These are phyloP conservation scores for Glonium stellatum DNA, from an alignment of 495 filamentous ascomycete genomes.

Conservation along the genomic window DNA sequence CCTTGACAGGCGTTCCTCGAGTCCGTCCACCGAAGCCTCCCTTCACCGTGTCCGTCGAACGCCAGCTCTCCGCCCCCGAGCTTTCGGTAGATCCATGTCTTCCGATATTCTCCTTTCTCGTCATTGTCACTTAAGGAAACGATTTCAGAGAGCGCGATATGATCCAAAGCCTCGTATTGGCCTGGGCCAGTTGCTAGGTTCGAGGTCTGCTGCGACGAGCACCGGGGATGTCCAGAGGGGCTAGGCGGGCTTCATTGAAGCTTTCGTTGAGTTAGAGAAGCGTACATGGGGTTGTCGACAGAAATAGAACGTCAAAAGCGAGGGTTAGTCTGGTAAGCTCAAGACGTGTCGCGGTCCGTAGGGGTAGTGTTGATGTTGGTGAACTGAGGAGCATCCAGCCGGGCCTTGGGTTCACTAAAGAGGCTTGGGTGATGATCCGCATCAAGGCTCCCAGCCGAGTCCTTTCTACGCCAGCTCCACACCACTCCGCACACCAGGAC, in stretches of 20 bases:
- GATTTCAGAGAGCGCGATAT: conserved; percentile 5
- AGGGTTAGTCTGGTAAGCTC: neutral
- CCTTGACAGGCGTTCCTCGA: conserved; percentile 47
- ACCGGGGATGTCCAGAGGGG: neutral
- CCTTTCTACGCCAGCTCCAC: neutral
- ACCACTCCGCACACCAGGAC: neutral
- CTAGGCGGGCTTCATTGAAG: conserved; percentile 3
- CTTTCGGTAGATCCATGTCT: conserved; percentile 59
- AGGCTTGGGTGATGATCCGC: too few species aligned
- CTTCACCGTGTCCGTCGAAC: conserved; percentile 53
- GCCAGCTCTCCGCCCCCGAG: conserved; percentile 52
- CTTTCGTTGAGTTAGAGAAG: neutral
- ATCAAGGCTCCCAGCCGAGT: neutral
- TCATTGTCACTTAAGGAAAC: conserved; percentile 39
- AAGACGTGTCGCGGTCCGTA: neutral
- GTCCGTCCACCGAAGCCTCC: conserved; percentile 37
- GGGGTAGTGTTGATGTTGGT: neutral
- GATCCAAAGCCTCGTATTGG: conserved; percentile 1
- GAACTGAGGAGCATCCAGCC: neutral
- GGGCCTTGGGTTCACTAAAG: neutral
- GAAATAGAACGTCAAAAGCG: neutral
- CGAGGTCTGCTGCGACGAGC: conserved; percentile 4
- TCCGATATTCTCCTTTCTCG: conserved; percentile 48
- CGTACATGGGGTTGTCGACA: neutral
- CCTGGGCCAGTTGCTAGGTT: conserved; percentile 8